phyloP scores from a whole-genome alignment of 148 eudicot genomes.

The Cornus florida region DNA sequence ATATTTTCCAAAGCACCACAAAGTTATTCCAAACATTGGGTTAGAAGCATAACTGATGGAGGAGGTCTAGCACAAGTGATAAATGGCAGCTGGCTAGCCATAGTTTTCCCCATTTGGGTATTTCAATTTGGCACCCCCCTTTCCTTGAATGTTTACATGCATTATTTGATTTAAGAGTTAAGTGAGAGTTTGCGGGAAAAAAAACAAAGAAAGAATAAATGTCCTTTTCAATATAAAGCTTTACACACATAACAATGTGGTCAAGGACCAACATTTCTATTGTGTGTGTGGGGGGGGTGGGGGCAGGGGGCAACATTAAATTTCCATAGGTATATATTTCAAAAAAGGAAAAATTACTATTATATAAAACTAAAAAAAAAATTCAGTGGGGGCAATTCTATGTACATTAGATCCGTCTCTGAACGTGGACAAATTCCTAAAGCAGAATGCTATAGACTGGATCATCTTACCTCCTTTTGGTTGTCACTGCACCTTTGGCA shows the following conservation, averaged over 20 bases:
- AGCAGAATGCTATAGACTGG: not conserved
- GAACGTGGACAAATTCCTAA: not conserved
- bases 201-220: too few species aligned
- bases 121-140: not conserved
- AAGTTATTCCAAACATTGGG: not conserved
- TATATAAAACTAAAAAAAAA: too few species aligned
- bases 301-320: too few species aligned
- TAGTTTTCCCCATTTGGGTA: too few species aligned
- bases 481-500: not conserved
- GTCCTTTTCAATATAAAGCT: too few species aligned
- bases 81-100: too few species aligned
- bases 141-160: not conserved
- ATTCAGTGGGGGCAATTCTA: too few species aligned
- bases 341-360: too few species aligned
- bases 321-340: too few species aligned
- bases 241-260: not conserved
- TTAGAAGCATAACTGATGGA: not conserved
- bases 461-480: not conserved
- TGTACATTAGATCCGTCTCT: too few species aligned
- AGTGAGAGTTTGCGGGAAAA: not conserved
- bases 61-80: not conserved
- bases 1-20: not conserved
- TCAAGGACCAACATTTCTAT: not conserved
- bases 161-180: not conserved
- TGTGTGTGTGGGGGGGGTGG: too few species aligned